These are phyloP conservation scores for Pyrenochaeta sp. DNA, from an alignment of 2,329 filamentous ascomycete species.

Conservation along the genomic window DNA sequence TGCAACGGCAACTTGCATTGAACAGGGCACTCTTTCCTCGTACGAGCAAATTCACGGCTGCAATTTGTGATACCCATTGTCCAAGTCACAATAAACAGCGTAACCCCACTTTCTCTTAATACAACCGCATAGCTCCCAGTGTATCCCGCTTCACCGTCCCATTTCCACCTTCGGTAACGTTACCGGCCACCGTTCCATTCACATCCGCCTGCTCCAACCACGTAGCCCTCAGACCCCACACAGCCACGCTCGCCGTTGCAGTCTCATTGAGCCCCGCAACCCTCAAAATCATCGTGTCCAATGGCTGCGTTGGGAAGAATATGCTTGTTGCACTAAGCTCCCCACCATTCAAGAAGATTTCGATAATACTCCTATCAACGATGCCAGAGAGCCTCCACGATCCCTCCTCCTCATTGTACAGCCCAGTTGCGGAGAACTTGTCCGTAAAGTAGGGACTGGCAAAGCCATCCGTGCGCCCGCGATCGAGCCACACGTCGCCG, in stretches of 20 bases:
- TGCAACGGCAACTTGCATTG: too few species aligned
- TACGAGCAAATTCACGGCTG: too few species aligned
- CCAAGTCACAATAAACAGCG: too few species aligned
- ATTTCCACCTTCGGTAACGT: slow-evolving; percentile 31
- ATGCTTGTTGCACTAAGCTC: slow-evolving; percentile 59
- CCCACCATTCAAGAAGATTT: slow-evolving; percentile 64
- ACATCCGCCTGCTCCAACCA: slow-evolving; percentile 45
- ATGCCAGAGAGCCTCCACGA: slow-evolving; percentile 58
- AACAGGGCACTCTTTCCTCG: too few species aligned
- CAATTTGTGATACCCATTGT: background rate
- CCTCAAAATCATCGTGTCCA: slow-evolving; percentile 48
- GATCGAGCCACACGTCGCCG: slow-evolving; percentile 61
- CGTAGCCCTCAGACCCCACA: slow-evolving; percentile 51
- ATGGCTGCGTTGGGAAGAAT: slow-evolving; percentile 59
- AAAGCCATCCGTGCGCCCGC: slow-evolving; percentile 59
- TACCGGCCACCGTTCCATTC: slow-evolving; percentile 46
- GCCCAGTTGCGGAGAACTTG: slow-evolving; percentile 55
- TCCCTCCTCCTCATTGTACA: slow-evolving; percentile 35
- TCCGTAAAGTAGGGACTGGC: slow-evolving; percentile 65
- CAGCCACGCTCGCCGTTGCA: slow-evolving; percentile 49
- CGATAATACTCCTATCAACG: slow-evolving; percentile 64
- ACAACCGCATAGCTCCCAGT: slow-evolving; percentile 3
- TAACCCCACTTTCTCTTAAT: background rate
- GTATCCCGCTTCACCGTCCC: background rate
- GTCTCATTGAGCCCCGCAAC: slow-evolving; percentile 46